These are phyloP conservation scores for Sequoiadendron giganteum DNA, from an alignment of 75 land plant species.

Conservation along the genomic window DNA sequence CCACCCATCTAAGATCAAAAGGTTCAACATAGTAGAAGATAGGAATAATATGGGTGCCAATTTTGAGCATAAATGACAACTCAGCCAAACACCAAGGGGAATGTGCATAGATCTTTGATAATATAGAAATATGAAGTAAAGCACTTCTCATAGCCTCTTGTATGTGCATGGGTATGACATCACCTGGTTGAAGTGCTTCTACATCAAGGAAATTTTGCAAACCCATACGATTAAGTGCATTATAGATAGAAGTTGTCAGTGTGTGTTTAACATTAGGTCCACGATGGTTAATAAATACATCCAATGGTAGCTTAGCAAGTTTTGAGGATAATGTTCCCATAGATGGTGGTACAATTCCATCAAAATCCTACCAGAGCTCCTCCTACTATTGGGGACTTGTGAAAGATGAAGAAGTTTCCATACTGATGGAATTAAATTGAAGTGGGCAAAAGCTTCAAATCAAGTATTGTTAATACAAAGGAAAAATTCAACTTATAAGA, in stretches of 20 bases:
- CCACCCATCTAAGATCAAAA: neutral
- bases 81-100: neutral
- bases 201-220: neutral
- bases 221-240: neutral
- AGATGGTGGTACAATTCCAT: too few relatives aligned
- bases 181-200: neutral
- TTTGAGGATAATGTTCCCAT: too few relatives aligned
- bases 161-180: neutral
- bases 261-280: neutral
- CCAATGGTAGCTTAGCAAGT: neutral
- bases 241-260: neutral
- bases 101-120: neutral
- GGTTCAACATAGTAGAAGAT: neutral
- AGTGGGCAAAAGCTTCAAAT: too few relatives aligned
- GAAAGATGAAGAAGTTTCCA: too few relatives aligned
- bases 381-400: too few relatives aligned
- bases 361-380: too few relatives aligned
- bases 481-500: too few relatives aligned
- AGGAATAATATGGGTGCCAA: neutral
- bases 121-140: neutral
- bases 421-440: too few relatives aligned
- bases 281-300: neutral
- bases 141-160: neutral
- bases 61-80: neutral
- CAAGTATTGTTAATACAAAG: too few relatives aligned